Conservation (phyloP, 129 eudicot genomes). For the Tanacetum coccineum region DNA sequence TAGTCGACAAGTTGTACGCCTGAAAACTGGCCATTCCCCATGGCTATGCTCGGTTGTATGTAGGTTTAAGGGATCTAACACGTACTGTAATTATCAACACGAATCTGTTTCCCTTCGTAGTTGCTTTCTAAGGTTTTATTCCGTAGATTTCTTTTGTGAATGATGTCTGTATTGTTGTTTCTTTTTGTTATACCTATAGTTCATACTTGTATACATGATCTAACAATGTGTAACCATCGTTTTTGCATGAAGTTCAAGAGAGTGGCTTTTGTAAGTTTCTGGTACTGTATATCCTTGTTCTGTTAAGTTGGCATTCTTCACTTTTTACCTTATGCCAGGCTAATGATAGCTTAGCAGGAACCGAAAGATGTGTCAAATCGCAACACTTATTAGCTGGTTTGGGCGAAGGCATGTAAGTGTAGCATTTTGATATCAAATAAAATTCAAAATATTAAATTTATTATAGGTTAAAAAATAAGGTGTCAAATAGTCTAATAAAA, state of each 20-base stretch:
- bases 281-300: neutral
- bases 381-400: no score
- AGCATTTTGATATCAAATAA: no score
- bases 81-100: conserved; percentile 29
- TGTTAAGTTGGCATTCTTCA: neutral
- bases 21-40: conserved; percentile 14
- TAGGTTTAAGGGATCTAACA: conserved; percentile 14
- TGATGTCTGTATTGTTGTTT: neutral
- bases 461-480: no score
- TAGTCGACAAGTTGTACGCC: conserved; percentile 16
- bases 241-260: neutral
- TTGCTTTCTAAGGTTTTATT: conserved; percentile 21
- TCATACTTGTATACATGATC: conserved; percentile 2
- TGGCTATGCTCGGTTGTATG: conserved; percentile 19
- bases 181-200: neutral
- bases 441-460: no score
- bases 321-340: neutral
- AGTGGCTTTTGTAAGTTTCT: neutral
- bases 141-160: neutral
- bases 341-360: no score
- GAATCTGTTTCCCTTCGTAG: conserved; percentile 2
- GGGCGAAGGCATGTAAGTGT: no score
- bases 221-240: neutral
- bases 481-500: no score
- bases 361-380: no score